Base-by-base conservation (phyloP, 73 alveolate genomes). In the Stentor roeselii region DNA sequence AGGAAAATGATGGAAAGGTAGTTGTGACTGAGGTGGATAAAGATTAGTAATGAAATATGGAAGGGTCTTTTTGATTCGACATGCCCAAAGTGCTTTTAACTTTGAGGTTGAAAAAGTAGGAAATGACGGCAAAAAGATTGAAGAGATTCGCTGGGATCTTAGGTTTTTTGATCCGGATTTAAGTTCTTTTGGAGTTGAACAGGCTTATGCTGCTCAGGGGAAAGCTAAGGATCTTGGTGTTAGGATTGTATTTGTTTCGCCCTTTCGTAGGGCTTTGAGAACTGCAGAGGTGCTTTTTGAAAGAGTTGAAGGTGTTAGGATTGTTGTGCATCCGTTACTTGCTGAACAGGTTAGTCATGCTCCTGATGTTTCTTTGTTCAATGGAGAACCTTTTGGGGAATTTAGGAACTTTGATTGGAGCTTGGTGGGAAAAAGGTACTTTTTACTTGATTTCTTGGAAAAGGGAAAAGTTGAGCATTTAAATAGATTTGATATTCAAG, bases 361-460 rank as follows among this genome's bases (percentile, higher is more conserved):
- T 31, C 74, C 74, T 58, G 74, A 58, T 58, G 74, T 58, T 2
- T 58, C 74, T 58, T n/a, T 58, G 74, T 58, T n/a, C 35, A n/a
- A 58, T 21, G 74, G 74, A n/a, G 27, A n/a, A 21, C 74, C 74
- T 21, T 58, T 21, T 31, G 1, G 35, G 15, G 35, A 58, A 58
- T 58, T 21, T 2, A n/a, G 35, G 35, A 58, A 58, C 27, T 58
- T 58, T 58, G 74, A 58, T 31, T 58, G 74, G 27, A 58, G 74
- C 27, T 31, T 58, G 2, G 27, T 58, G 74, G 35, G 35, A 58
- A 58, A 58, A n/a, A 58, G 27, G 15, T 58, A 58, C 74, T 58
- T 58, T 58, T 58, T 58, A 31, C 27, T 58, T 31, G 74, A 58
- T 31, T 0, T 58, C 0, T n/a, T 58, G 0, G 35, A 31, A 58